Base-by-base conservation (phyloP, 495 filamentous ascomycete genomes). In the Aspergillus carlsbadensis region DNA sequence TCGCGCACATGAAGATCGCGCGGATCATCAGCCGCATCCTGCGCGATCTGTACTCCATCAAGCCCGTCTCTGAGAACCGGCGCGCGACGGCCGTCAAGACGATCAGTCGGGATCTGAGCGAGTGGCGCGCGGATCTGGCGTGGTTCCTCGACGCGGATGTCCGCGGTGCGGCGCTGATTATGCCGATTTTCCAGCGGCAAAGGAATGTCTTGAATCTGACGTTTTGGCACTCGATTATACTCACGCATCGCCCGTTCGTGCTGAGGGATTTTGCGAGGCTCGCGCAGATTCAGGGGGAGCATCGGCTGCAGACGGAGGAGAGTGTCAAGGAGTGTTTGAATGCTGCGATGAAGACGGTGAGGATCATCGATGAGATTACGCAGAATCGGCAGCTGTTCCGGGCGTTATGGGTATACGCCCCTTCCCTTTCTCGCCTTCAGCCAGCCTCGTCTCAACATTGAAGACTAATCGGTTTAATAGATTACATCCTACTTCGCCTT, bases 1-100 rank as follows among this genome's bases (percentile, higher is more conserved):
- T 48, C 2, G 45, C 26, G 6, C 29, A 34, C 20, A 35, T 35
- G 29, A 34, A 48, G 13, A 35, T 48, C 17, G 45, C 45, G 10
- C 45, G 39, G n/a, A 40, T 52, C 6, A 42, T 52, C 21, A 52
- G 50, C n/a, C 11, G 50, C n/a, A 52, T 52, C 24, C 22, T 52
- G 14, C 22, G 50, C 22, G 50, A 52, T 33, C 36, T 52, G 7
- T 52, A 52, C 36, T 40, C 36, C 14, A 52, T 52, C 20, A 14
- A 29, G 41, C 50, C 36, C 5, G 14, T 43, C n/a, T 40, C 39
- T 1, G 15, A 42, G 5, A 31, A 11, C 13, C 21, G 26, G 22
- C 37, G 24, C 21, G 36, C n/a, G 5, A 13, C 22, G 10, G 21
- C 24, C 13, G 50, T 43, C 21, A 22, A 43, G 41, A 13, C 15